A percentile compares a stretch with the other conserved stretches of the same genome.
Conservation (phyloP, 306 rosid genomes). For the Senna tora region DNA sequence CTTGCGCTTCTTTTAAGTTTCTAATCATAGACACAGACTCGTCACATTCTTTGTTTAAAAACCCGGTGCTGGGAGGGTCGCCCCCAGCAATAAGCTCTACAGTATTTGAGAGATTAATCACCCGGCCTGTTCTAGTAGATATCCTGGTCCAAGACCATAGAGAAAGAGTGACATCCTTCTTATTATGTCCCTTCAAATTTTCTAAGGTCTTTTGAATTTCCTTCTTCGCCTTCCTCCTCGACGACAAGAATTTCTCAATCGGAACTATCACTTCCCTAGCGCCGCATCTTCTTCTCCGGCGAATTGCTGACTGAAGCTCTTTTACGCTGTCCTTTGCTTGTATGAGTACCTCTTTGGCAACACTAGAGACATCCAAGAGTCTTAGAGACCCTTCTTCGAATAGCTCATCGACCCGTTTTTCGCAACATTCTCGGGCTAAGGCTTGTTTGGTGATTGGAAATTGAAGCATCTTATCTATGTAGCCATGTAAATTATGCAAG, state of each 20-base stretch:
- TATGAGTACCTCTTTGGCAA: conserved; percentile 19
- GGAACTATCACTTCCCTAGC: not conserved
- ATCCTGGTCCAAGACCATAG: no score
- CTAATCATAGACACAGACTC: conserved; percentile 16
- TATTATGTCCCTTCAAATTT: not conserved
- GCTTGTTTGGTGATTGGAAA: conserved; percentile 2
- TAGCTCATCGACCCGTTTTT: conserved; percentile 20
- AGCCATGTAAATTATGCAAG: conserved; percentile 28
- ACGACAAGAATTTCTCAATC: conserved; percentile 22
- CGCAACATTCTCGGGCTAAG: conserved; percentile 8
- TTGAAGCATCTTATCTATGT: conserved; percentile 11
- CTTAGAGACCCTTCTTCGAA: conserved; percentile 18
- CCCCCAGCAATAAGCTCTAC: no score
- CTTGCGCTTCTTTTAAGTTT: conserved; percentile 27
- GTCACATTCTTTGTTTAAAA: not conserved
- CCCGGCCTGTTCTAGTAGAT: no score
- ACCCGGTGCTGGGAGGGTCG: no score
- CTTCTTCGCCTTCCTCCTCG: conserved; percentile 31
- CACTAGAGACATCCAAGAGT: conserved; percentile 25
- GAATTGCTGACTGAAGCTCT: conserved; percentile 22
- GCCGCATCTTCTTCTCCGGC: not conserved
- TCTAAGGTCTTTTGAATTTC: conserved; percentile 18
- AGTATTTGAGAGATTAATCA: no score
- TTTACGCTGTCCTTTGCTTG: conserved; percentile 11
- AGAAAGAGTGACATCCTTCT: not conserved